Evolutionary conservation across 257 asterid species (phyloP), one percentile per base, ranked within the genome.

Genomic region (Nicotiana otophora): DNA sequence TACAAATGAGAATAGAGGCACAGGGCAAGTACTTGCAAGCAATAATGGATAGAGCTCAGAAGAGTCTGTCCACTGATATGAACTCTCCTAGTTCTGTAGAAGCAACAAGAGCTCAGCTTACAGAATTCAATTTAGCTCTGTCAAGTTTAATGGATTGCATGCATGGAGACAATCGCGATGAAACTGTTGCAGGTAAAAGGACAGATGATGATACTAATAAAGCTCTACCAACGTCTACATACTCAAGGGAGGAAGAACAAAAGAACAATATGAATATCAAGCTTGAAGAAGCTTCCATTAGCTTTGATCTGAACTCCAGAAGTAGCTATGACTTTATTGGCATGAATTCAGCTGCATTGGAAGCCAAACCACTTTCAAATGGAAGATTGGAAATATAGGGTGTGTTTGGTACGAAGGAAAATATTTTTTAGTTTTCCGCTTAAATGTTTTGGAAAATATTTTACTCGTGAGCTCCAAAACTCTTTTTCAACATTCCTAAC

Each of bases 1-100:
- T 95, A 88, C 98, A 92, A 80, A 92, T 91, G 94, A 90, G 99
- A 87, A 92, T 95, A 88, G 99, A 92, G 87, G 92, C 99, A 7
- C 99, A 95, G 83, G 97, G 98, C 80, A 95, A 90, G 86, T 95
- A 95, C 88, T 88, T 95, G 87, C 97, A 95, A 78, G 84, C 94
- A 65, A 91, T 95, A 88, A 78, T 95, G 17, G 97, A 90, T 63
- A 93, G 90, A 82, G 98, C 99, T 23, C 93, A 91, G 31, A 88
- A 84, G 23, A 91, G 91, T 86, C 91, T 95, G 6, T 87, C 97
- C 48, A 68, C 88, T 1, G 87, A 85, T 15, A 67, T 81, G 88
- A 88, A 87, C 54, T 88, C 81, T 83, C 85, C 92, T 30, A 87
- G 84, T 61, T 84, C 70, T 34, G 83, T 90, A 12, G 95, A 92